These are phyloP conservation scores for Peronospora belbahrii DNA, from an alignment of 352 stramenopile genomes.

Conservation along the genomic window DNA sequence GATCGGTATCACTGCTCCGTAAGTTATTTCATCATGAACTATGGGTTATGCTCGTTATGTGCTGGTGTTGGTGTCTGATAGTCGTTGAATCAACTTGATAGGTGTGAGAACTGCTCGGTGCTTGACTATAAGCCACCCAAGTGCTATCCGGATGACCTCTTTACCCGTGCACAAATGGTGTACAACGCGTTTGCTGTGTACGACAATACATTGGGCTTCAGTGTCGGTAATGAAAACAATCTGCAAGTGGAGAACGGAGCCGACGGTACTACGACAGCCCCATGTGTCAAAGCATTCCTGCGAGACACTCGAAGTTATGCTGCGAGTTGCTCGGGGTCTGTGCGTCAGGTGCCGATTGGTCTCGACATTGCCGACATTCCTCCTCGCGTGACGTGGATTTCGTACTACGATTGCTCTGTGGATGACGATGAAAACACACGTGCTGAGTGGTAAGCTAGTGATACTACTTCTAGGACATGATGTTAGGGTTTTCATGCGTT, in stretches of 20 bases:
- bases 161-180: slow-evolving; percentile 49
- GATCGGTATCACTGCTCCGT: slow-evolving; percentile 52
- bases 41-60: too few relatives aligned
- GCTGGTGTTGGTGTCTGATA: too few relatives aligned
- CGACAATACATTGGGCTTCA: slow-evolving; percentile 63
- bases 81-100: background rate
- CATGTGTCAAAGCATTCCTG: slow-evolving; percentile 61
- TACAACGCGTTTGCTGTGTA: slow-evolving; percentile 74
- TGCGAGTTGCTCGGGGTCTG: slow-evolving; percentile 24
- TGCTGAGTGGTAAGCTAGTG: slow-evolving; percentile 35
- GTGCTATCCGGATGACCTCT: slow-evolving; percentile 49
- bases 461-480: too few relatives aligned
- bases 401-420: slow-evolving; percentile 58
- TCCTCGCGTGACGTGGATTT: slow-evolving; percentile 44
- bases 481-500: too few relatives aligned
- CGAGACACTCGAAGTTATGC: slow-evolving; percentile 51
- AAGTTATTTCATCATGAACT: slow-evolving; percentile 5
- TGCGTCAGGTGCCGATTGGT: slow-evolving; percentile 52
- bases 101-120: slow-evolving; percentile 51
- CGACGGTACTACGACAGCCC: slow-evolving; percentile 28
- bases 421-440: slow-evolving; percentile 45
- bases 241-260: slow-evolving; percentile 27
- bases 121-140: slow-evolving; percentile 31
- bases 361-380: slow-evolving; percentile 55
- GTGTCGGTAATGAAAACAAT: slow-evolving; percentile 58